Conservation (phyloP, 192 early-diverging fungal species). For the Gamsiella multidivaricata region DNA sequence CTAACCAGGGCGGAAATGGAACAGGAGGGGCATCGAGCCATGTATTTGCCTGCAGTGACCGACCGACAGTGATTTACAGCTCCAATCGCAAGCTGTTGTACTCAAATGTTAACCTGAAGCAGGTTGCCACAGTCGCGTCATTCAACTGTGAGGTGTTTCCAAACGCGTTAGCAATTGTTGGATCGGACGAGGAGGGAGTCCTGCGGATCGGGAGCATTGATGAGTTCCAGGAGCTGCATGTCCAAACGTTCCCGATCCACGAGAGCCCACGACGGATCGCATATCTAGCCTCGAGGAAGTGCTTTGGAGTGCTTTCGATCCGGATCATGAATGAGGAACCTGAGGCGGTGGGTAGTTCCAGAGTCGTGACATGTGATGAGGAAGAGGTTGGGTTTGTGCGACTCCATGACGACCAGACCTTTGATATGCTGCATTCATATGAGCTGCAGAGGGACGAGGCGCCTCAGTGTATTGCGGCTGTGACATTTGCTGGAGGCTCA, state of each 20-base stretch:
- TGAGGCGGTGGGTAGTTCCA: conserved; percentile 24
- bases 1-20: not conserved
- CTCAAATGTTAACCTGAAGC: conserved; percentile 83
- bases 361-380: conserved; percentile 30
- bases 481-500: conserved; percentile 54
- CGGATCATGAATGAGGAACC: conserved; percentile 42
- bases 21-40: conserved; percentile 20
- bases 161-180: conserved; percentile 68
- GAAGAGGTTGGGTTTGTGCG: conserved; percentile 60
- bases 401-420: conserved; percentile 77
- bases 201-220: conserved; percentile 84
- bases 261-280: conserved; percentile 80
- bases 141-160: conserved; percentile 67
- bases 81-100: conserved; percentile 78
- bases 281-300: conserved; percentile 62
- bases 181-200: conserved; percentile 59
- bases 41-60: conserved; percentile 87
- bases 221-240: conserved; percentile 86
- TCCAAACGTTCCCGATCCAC: conserved; percentile 70
- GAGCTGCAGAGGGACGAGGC: conserved; percentile 54
- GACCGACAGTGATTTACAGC: conserved; percentile 83
- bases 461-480: conserved; percentile 57
- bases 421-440: conserved; percentile 66
- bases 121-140: conserved; percentile 71
- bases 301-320: conserved; percentile 74